Evolutionary conservation across 495 filamentous ascomycete species (phyloP), one percentile per base, ranked within the genome.

Genomic region (Penicillium paradoxum): DNA sequence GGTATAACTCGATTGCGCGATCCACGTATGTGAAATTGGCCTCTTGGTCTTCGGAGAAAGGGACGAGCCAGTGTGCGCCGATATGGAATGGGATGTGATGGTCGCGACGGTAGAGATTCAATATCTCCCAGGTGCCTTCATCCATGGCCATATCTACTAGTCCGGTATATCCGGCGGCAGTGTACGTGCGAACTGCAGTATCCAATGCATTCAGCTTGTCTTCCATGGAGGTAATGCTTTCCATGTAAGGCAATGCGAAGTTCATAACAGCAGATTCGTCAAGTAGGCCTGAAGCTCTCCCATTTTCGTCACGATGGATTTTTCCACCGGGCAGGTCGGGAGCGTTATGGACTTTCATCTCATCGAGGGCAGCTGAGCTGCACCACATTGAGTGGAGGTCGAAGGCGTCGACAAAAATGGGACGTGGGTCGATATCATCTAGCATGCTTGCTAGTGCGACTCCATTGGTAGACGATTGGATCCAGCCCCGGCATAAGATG

Each of bases 121-220:
- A 55, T 25, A 80, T 73, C 14, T 79, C 76, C 83, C 83, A 86
- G 19, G 71, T 70, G 8, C 69, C 71, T 25, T 85, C 77, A 37
- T 85, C 81, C 83, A 86, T 85, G n/a, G 82, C 83, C 82, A 87
- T 85, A 54, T 87, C 84, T 0, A 87, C 72, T 49, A 83, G 47
- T 0, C 84, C 83, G 2, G 84, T 86, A 53, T 84, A 85, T 3
- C 83, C 83, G 4, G 70, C 70, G 0, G 72, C 68, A 29, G 76
- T 76, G 57, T 85, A 85, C 9, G 75, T 70, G 4, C 53, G 38
- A 13, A 83, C 69, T 0, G 82, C 82, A 0, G 67, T 64, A 33
- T 66, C 62, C 42, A 85, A 60, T 0, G 81, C 76, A n/a, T 54
- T 64, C 9, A 76, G 55, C n/a, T 81, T 27, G 24, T 27, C 24